phyloP scores from a whole-genome alignment of 163 green algal genomes.

The Prototheca wickerhamii region DNA sequence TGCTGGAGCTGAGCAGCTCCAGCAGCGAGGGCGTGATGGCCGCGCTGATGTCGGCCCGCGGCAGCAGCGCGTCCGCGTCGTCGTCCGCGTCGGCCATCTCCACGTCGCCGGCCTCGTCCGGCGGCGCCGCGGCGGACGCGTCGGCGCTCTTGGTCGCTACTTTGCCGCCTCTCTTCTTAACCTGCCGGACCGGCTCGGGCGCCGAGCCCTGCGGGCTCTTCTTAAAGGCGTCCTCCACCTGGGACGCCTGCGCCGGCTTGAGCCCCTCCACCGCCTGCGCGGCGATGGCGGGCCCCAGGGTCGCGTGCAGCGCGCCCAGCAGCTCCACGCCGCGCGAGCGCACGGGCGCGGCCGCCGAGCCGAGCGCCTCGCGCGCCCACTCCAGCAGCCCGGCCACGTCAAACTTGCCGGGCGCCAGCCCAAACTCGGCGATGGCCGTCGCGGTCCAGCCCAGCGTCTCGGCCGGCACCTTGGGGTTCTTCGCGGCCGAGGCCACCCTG shows the following conservation, averaged over 20 bases:
- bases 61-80: slow-evolving; percentile 55
- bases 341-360: slow-evolving; percentile 63
- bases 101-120: background rate
- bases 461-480: slow-evolving; percentile 91
- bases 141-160: background rate
- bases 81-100: slow-evolving; percentile 11
- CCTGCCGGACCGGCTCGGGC: too few relatives aligned
- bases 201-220: slow-evolving; percentile 61
- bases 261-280: slow-evolving; percentile 60
- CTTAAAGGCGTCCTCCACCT: slow-evolving; percentile 70
- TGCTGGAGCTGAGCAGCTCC: slow-evolving; percentile 48
- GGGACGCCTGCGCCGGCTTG: slow-evolving; percentile 85
- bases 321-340: slow-evolving; percentile 69
- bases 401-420: slow-evolving; percentile 49
- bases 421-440: slow-evolving; percentile 71
- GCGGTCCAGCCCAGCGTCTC: slow-evolving; percentile 82
- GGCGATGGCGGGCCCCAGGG: slow-evolving; percentile 45
- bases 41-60: slow-evolving; percentile 63
- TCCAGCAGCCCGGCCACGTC: slow-evolving; percentile 67
- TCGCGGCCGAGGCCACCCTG: slow-evolving; percentile 69
- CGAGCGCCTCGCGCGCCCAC: slow-evolving; percentile 76
- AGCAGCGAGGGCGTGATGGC: slow-evolving; percentile 57
- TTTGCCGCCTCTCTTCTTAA: background rate
- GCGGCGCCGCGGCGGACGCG: background rate
- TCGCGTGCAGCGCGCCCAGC: slow-evolving; percentile 68